phyloP scores from a whole-genome alignment of 2,329 filamentous ascomycete species.

The Diplodia intermedia region DNA sequence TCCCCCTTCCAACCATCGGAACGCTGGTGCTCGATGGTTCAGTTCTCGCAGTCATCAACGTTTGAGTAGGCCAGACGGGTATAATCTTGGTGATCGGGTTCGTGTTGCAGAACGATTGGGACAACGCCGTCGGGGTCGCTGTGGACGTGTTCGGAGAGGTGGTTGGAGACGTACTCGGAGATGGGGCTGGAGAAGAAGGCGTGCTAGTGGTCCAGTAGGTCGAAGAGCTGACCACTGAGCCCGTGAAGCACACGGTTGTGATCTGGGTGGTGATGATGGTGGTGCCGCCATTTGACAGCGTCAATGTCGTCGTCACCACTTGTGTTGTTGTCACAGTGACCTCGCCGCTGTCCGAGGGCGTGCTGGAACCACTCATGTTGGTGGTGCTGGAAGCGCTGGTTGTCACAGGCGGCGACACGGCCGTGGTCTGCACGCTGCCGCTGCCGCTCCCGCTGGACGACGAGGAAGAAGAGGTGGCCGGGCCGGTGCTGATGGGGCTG shows the following conservation, averaged over 20 bases:
- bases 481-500: no score
- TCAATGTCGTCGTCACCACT: not conserved
- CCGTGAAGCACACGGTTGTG: slow-evolving; percentile 20
- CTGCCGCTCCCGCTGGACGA: not conserved
- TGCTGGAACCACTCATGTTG: not conserved
- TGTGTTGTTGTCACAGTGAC: slow-evolving; percentile 23
- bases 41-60: not conserved
- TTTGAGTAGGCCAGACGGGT: slow-evolving; percentile 14
- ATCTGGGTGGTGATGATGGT: slow-evolving; percentile 15
- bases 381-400: not conserved
- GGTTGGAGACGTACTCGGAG: not conserved
- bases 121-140: not conserved
- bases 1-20: not conserved
- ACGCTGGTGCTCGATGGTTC: not conserved
- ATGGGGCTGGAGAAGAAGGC: not conserved
- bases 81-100: slow-evolving; percentile 11
- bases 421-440: not conserved
- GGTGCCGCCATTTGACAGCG: slow-evolving; percentile 8
- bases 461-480: not conserved
- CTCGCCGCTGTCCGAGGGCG: not conserved
- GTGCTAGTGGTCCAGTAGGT: slow-evolving; percentile 24
- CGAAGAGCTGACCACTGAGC: slow-evolving; percentile 13
- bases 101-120: slow-evolving; percentile 9
- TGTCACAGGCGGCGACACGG: not conserved
- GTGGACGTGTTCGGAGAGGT: not conserved